Evolutionary conservation across 1,139 yeast species (phyloP), one percentile per base, ranked within the genome.

Genomic region (Blastobotrys arbuscula): DNA sequence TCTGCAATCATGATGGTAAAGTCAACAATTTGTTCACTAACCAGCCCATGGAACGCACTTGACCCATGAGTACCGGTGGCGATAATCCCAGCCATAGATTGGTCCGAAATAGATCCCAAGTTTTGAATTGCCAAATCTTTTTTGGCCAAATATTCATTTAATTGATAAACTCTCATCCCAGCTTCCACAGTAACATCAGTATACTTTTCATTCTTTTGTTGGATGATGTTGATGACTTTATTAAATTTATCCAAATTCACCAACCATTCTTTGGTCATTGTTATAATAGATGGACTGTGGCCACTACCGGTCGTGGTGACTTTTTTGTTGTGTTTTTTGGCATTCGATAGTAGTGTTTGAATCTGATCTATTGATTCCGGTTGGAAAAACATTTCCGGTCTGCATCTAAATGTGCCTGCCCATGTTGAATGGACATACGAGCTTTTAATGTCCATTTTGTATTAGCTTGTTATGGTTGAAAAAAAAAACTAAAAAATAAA

Each of bases 61-160:
- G 97, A 85, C 1, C 98, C 98, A 63, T 92, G 98, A 0, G 97
- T 89, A 35, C 97, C 97, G 0, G 98, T 92, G 1, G 96, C 85
- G 45, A 92, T 88, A 55, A 90, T 80, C 4, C 98, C 98, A 2
- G 95, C 98, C 39, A 89, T 74, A 15, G 95, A 85, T 65, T 92
- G 98, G 55, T 89, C 97, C 41, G 95, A 82, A 53, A 92, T 92
- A 1, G 97, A 89, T 1, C 97, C 98, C 63, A 92, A 72, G 62
- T 86, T 90, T 67, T 92, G 97, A 53, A 92, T 73, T 3, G 96
- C 95, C 56, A 87, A 76, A 1, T 84, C 81, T 55, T 78, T 74
- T 15, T 70, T 56, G 36, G 80, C 82, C 53, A 90, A 73, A 53
- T 75, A 74, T 12, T 80, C 80, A 64, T 87, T 89, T 61, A 92